phyloP scores from a whole-genome alignment of 2,329 filamentous ascomycete genomes.

The Penicillium hesseltinei region DNA sequence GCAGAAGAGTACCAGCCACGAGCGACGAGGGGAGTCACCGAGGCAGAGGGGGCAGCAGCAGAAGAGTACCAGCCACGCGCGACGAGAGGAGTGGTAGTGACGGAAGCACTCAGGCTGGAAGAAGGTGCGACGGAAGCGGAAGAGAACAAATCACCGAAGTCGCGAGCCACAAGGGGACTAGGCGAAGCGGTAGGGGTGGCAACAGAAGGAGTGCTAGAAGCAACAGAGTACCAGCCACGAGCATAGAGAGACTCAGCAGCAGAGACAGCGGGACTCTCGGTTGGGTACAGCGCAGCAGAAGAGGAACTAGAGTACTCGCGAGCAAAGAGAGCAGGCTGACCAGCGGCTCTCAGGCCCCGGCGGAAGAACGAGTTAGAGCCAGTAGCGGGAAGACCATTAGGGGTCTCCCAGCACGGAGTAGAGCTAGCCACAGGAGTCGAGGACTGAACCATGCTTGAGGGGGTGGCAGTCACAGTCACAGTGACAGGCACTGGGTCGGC shows the following conservation, averaged over 20 bases:
- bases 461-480: constrained; percentile 23
- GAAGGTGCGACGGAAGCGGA: neutral
- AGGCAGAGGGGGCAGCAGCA: neutral
- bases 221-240: constrained; percentile 11
- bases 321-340: constrained; percentile 15
- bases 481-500: constrained; percentile 5
- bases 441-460: constrained; percentile 8
- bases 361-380: constrained; percentile 18
- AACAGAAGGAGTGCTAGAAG: neutral
- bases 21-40: neutral
- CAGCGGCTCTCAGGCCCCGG: constrained; percentile 20
- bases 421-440: constrained; percentile 14
- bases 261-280: neutral
- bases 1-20: neutral
- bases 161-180: constrained; percentile 14
- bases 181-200: constrained; percentile 1
- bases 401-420: constrained; percentile 9
- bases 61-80: constrained; percentile 11
- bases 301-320: constrained; percentile 12
- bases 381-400: neutral
- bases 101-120: neutral
- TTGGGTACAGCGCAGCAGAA: neutral
- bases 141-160: constrained; percentile 6
- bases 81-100: constrained; percentile 7
- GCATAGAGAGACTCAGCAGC: constrained; percentile 1